Percentiles rank a stretch among this genome's conserved stretches.
phyloP scores from a whole-genome alignment of 75 land plant genomes.

The Picea sitchensis region DNA sequence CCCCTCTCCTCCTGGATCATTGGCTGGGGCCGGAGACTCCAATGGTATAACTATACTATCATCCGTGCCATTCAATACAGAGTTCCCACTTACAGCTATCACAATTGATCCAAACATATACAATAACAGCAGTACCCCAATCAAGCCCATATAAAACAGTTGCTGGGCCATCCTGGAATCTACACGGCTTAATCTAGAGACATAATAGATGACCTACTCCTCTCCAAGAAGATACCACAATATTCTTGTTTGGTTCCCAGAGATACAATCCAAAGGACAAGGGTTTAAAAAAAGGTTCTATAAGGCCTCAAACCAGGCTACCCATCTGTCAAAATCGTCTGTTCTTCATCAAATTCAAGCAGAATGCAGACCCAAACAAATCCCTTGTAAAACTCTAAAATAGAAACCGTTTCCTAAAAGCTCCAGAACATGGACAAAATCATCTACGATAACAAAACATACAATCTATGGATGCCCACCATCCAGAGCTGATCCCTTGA shows the following conservation, averaged over 20 bases:
- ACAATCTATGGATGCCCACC: not conserved
- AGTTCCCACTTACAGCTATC: not conserved
- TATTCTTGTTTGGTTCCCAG: not conserved
- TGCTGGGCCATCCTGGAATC: not conserved
- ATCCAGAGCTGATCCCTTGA: not conserved
- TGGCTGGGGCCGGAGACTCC: slow-evolving; percentile 11
- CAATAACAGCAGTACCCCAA: not conserved
- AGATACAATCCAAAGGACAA: not conserved
- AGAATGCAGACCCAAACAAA: not conserved
- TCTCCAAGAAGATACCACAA: not conserved
- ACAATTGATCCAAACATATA: not conserved
- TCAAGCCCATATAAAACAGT: not conserved
- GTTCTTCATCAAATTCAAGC: not conserved
- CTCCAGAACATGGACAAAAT: not conserved
- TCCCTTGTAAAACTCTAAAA: not conserved
- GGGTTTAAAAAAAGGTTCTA: not conserved
- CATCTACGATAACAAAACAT: not conserved
- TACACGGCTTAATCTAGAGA: not conserved
- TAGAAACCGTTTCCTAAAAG: not conserved
- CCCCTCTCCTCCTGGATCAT: slow-evolving; percentile 19
- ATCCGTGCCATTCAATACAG: not conserved
- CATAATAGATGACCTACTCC: not conserved
- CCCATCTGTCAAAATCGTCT: not conserved
- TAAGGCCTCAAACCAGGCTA: not conserved
- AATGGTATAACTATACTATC: not conserved